Conservation (phyloP, 371 early-diverging fungal genomes). For the Mucor lusitanicus region DNA sequence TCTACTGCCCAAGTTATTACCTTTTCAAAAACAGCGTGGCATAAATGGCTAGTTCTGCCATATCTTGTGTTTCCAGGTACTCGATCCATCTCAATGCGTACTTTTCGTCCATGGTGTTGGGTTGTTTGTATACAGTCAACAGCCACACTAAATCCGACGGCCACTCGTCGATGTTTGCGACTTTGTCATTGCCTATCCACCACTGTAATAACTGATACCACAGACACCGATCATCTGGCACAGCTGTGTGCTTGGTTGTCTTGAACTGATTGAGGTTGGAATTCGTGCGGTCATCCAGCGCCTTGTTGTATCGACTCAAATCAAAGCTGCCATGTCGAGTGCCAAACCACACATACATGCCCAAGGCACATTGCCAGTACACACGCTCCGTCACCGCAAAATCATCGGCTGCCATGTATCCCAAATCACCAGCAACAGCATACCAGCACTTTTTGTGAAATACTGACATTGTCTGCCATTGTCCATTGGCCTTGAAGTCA, state of each 20-base stretch:
- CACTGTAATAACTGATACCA: conserved; percentile 28
- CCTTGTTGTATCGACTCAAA: background rate
- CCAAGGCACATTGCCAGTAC: conserved; percentile 18
- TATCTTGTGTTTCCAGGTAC: conserved; percentile 9
- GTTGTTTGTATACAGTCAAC: conserved; percentile 10
- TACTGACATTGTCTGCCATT: conserved; percentile 12
- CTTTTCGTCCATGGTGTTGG: background rate
- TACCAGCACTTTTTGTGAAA: conserved; percentile 19
- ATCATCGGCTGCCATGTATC: background rate
- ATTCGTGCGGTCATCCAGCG: background rate
- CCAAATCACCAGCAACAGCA: conserved; percentile 9
- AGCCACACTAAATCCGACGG: conserved; percentile 21
- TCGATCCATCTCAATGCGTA: conserved; percentile 13
- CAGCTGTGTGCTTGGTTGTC: background rate
- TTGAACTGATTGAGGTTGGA: background rate
- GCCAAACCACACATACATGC: conserved; percentile 24
- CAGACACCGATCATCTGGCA: conserved; percentile 12
- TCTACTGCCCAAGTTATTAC: background rate
- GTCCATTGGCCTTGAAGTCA: background rate
- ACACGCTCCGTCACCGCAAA: conserved; percentile 11
- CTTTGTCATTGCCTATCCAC: conserved; percentile 6
- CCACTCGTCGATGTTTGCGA: conserved; percentile 12
- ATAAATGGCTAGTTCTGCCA: conserved; percentile 19
- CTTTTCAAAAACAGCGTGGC: conserved; percentile 6
- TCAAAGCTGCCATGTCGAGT: background rate